Base-by-base conservation (phyloP, 495 filamentous ascomycete genomes). In the Neurospora intermedia region DNA sequence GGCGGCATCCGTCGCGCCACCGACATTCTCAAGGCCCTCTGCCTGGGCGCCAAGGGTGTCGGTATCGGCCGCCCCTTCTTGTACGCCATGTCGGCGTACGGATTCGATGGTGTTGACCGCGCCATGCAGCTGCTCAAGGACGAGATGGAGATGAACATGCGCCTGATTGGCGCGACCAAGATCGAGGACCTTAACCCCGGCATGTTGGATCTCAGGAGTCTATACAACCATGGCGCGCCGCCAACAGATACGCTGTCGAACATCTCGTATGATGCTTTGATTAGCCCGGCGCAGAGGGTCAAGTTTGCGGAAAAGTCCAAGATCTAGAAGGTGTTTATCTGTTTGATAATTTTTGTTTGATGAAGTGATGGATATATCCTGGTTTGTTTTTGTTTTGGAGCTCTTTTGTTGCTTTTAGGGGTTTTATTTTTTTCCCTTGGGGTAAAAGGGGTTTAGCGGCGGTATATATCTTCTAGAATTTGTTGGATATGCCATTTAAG, bases 91-190 rank as follows among this genome's bases (percentile, higher is more conserved):
- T 92, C 89, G 62, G 88, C 94, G 15, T 99, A 99, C 80, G 96
- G 96, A 0, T 83, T 93, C 71, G 85, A 90, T 3, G 96, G 96
- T 73, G 95, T 98, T 38, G 90, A 96, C 75, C 87, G 93, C 18
- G 96, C 95, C 27, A 97, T 98, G 91, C 92, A 95, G 83, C 85
- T 99, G 75, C 88, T 99, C 73, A 96, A 93, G 85, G 96, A 98
- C 79, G 96, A 99, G 87, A 94, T 99, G 90, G 94, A 95, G 86
- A 97, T 98, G 95, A 93, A 93, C 77, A 98, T 99, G 96, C 88
- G 96, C 10, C 84, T 99, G 75, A 93, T 98, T 76, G 96, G 96
- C 16, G 91, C 89, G 40, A 86, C 85, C 1, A 89, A 78, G 46
- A 80, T 99, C 31, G 90, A 88, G 43, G 90, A 99, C 71, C 82